A percentile compares a stretch with the other conserved stretches of the same genome.
Evolutionary conservation across 306 rosid genomes (phyloP).

Genomic region (Vachellia collinsii): DNA sequence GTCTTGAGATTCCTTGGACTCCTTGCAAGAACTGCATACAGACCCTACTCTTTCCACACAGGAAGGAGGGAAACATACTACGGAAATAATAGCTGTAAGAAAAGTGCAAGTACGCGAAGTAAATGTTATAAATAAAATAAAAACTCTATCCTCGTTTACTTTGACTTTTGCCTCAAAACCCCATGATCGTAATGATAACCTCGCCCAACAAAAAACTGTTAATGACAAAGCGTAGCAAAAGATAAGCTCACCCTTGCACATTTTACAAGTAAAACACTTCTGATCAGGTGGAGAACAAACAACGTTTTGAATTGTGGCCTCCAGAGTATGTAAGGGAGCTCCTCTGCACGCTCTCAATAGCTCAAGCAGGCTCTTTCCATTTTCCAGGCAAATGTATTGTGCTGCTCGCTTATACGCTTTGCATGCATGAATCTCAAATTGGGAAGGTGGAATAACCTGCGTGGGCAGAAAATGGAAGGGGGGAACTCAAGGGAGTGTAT

Average conservation of each 20-base stretch:
- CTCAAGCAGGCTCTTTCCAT: constrained; percentile 93
- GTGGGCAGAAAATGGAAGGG: constrained; percentile 24
- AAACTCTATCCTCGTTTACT: not conserved
- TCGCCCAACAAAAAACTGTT: constrained; percentile 10
- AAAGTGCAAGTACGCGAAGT: constrained; percentile 27
- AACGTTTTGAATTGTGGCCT: constrained; percentile 81
- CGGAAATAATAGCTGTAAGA: constrained; percentile 6
- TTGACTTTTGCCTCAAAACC: not conserved
- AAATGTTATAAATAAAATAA: constrained; percentile 21
- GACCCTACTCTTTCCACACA: constrained; percentile 67
- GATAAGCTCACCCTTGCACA: constrained; percentile 73
- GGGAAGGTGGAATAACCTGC: constrained; percentile 91
- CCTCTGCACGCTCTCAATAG: constrained; percentile 80
- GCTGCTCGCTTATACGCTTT: constrained; percentile 90
- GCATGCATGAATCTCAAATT: constrained; percentile 98
- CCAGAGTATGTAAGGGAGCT: constrained; percentile 69
- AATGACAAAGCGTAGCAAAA: constrained; percentile 15
- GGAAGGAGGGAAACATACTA: constrained; percentile 79
- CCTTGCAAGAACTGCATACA: constrained; percentile 77
- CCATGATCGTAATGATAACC: constrained; percentile 31
- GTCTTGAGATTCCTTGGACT: constrained; percentile 51
- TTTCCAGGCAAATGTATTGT: constrained; percentile 90
- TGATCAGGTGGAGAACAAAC: constrained; percentile 67
- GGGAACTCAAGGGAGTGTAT: constrained; percentile 30
- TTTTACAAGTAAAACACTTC: constrained; percentile 75